Evolutionary conservation across 2,329 filamentous ascomycete species (phyloP), one percentile per base, ranked within the genome.

Genomic region (Aspergillus quadricinctus): DNA sequence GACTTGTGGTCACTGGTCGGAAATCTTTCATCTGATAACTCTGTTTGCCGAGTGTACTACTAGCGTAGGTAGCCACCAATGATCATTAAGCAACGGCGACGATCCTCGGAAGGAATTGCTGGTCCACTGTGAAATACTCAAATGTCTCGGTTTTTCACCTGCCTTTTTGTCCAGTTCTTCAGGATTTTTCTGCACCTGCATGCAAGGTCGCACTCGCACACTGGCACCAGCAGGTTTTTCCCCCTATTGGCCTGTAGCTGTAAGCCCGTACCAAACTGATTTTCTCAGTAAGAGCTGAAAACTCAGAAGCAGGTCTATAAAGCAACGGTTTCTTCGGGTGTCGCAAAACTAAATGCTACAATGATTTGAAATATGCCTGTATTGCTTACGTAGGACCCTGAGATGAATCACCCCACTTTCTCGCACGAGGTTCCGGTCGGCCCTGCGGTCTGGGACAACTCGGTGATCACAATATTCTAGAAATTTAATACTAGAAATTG

Each of bases 1-100:
- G 50, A 57, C 54, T 21, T 17, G n/a, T 43, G 40, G n/a, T n/a
- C n/a, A n/a, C n/a, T 54, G 31, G 50, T 40, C 48, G 52, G 23
- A 50, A 35, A 35, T 21, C 21, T 41, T 43, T 48, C 55, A 59
- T 59, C 57, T 57, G 57, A 59, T 59, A 59, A 59, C 55, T 51
- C 52, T 53, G 43, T 51, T 29, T 25, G 27, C 31, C 31, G 31
- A 35, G 14, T 11, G 11, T 14, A 35, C 28, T 14, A 5, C 14
- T 27, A 27, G 31, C 14, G 4, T 37, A 7, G 3, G 10, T 31
- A 31, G 31, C 3, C 14, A 37, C 31, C 31, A 37, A 17, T 37
- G 3, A 17, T 37, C 31, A 37, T 37, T n/a, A 5, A 17, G 5
- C 31, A 37, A 37, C 14, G 6, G 17, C 28, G 9, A 29, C 28